Conservation (phyloP, 257 asterid species). For the Solanum phureja region DNA sequence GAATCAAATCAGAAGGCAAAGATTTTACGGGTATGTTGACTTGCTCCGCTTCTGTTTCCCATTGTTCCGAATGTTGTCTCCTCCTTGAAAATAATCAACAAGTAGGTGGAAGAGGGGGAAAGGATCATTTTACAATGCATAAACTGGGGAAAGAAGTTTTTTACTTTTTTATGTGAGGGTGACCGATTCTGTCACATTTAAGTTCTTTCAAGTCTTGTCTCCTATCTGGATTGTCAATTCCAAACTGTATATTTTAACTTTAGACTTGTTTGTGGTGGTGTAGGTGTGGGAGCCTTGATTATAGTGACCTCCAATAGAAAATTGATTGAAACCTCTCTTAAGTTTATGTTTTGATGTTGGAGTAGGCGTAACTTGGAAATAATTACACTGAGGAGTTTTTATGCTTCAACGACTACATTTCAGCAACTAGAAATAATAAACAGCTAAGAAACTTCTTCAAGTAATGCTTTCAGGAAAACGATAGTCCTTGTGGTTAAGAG, state of each 20-base stretch:
- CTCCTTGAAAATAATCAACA: not conserved
- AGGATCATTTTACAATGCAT: not conserved
- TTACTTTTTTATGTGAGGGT: not conserved
- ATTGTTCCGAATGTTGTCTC: not conserved
- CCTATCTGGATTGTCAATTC: not conserved
- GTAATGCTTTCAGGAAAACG: not conserved
- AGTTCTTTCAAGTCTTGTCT: not conserved
- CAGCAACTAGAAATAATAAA: not conserved
- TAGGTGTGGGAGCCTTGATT: not conserved
- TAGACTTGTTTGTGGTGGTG: not conserved
- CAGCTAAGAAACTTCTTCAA: not conserved
- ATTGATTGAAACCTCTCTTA: not conserved
- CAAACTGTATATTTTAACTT: not conserved
- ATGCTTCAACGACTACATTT: not conserved
- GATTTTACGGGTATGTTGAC: slow-evolving; percentile 73
- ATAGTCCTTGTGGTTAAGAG: not conserved
- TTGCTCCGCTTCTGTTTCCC: not conserved
- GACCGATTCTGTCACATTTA: not conserved
- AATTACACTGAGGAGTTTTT: not conserved
- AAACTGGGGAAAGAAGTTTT: not conserved
- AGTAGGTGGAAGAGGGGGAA: not conserved
- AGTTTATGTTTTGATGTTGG: not conserved
- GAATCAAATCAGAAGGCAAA: slow-evolving; percentile 99
- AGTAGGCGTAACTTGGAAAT: not conserved
- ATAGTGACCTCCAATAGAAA: not conserved